Percentiles rank a stretch among this genome's conserved stretches.
Conservation (phyloP, 139 green algal species). For the Chlorokybus atmophyticus region DNA sequence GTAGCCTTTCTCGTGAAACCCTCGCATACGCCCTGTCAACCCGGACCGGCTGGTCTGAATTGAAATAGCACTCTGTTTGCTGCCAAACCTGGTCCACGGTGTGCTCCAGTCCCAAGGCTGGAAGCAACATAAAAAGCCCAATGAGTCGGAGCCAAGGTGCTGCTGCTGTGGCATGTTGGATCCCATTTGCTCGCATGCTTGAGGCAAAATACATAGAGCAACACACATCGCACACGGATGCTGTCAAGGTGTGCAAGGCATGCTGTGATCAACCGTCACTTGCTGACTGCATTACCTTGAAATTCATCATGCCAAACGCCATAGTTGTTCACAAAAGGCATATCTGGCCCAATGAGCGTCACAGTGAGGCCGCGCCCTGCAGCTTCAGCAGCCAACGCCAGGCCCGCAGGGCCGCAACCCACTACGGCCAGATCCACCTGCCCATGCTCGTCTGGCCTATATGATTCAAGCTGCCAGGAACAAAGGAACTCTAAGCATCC, state of each 20-base stretch:
- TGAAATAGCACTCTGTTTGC: slow-evolving; percentile 19
- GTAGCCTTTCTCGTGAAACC: slow-evolving; percentile 15
- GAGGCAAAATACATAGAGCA: too few species aligned
- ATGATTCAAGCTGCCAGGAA: neutral
- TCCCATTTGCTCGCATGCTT: too few species aligned
- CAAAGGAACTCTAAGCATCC: neutral
- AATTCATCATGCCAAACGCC: slow-evolving; percentile 50
- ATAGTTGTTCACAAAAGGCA: slow-evolving; percentile 86
- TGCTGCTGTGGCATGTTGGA: too few species aligned
- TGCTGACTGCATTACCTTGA: too few species aligned
- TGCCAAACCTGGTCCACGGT: slow-evolving; percentile 19
- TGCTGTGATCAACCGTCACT: too few species aligned
- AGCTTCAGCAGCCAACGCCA: slow-evolving; percentile 72
- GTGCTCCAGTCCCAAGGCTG: slow-evolving; percentile 19
- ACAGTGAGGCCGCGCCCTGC: slow-evolving; percentile 58
- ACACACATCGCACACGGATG: too few species aligned
- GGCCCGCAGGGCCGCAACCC: slow-evolving; percentile 77
- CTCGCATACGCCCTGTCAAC: slow-evolving; percentile 23
- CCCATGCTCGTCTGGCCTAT: too few species aligned
- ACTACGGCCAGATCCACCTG: slow-evolving; percentile 31
- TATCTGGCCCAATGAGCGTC: slow-evolving; percentile 50
- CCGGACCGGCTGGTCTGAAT: slow-evolving; percentile 4
- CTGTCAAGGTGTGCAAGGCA: too few species aligned
- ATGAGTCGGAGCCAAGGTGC: too few species aligned
- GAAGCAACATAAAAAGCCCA: too few species aligned